Evolutionary conservation across 495 filamentous ascomycete genomes (phyloP).

Genomic region (Cercophora scortea): DNA sequence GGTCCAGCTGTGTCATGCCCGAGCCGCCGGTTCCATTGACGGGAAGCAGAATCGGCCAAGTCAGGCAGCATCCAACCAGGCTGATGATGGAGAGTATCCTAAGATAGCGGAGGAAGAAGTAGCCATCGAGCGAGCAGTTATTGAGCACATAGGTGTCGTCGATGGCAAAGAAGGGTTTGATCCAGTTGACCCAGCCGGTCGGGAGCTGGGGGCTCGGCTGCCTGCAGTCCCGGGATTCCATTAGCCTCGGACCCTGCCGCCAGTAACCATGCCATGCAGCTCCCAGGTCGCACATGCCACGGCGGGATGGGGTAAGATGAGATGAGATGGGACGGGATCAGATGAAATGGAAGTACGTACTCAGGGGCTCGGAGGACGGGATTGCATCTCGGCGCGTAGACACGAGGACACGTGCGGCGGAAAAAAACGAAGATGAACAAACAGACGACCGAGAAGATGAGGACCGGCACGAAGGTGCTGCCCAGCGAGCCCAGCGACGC

Average conservation of each 20-base stretch:
- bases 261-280: slow-evolving; percentile 1
- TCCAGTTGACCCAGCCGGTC: slow-evolving; percentile 59
- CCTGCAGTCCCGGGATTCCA: slow-evolving; percentile 29
- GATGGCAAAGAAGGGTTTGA: slow-evolving; percentile 52
- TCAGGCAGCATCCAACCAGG: slow-evolving; percentile 61
- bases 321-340: background rate
- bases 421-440: slow-evolving; percentile 20
- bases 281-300: background rate
- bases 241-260: background rate
- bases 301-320: background rate
- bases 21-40: slow-evolving; percentile 66
- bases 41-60: slow-evolving; percentile 72
- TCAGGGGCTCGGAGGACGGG: slow-evolving; percentile 17
- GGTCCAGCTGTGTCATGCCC: slow-evolving; percentile 51
- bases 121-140: slow-evolving; percentile 64
- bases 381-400: slow-evolving; percentile 26
- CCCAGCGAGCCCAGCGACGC: slow-evolving; percentile 29
- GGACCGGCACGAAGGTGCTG: slow-evolving; percentile 44
- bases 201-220: slow-evolving; percentile 59
- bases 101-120: slow-evolving; percentile 75
- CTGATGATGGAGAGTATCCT: slow-evolving; percentile 61
- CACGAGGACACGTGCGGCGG: slow-evolving; percentile 21
- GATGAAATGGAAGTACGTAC: slow-evolving; percentile 12
- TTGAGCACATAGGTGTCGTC: slow-evolving; percentile 56
- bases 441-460: slow-evolving; percentile 31